phyloP scores from a whole-genome alignment of 139 green algal species.

The Haematococcus sp. region DNA sequence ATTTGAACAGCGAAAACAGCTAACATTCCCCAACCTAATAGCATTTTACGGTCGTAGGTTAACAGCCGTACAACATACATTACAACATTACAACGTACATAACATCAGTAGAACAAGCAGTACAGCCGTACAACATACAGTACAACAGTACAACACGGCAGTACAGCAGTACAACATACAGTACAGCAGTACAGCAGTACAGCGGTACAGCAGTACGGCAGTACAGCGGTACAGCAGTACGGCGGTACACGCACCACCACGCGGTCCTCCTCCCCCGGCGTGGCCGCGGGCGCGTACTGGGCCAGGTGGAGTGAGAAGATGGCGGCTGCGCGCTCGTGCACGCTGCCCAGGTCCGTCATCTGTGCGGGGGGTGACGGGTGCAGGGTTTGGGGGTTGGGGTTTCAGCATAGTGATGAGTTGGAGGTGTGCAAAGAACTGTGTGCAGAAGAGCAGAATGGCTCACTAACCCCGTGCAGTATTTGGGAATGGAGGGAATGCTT shows the following conservation, averaged over 20 bases:
- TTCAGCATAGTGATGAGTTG: too few species aligned
- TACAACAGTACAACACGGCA: slow-evolving; percentile 15
- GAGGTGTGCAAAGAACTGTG: too few species aligned
- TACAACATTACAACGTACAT: too few species aligned
- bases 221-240: not conserved
- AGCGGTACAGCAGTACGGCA: not conserved
- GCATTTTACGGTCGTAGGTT: slow-evolving; percentile 42
- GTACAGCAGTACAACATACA: not conserved
- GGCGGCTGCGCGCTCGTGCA: slow-evolving; percentile 50
- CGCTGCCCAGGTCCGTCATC: slow-evolving; percentile 50
- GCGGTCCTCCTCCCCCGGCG: slow-evolving; percentile 52
- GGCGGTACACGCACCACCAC: slow-evolving; percentile 38
- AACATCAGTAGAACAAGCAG: too few species aligned
- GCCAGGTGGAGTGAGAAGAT: slow-evolving; percentile 58
- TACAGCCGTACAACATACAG: too few species aligned
- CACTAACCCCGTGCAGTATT: too few species aligned
- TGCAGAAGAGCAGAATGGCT: too few species aligned
- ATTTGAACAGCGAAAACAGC: slow-evolving; percentile 70
- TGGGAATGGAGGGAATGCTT: too few species aligned
- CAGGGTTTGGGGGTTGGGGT: too few species aligned
- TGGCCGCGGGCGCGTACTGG: slow-evolving; percentile 56
- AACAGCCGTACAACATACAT: too few species aligned
- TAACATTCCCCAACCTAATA: slow-evolving; percentile 62
- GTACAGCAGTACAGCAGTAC: slow-evolving; percentile 10
- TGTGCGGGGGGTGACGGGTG: too few species aligned